Evolutionary conservation across 2,329 filamentous ascomycete genomes (phyloP), one percentile per base, ranked within the genome.

Genomic region (Lecanicillium sp.): DNA sequence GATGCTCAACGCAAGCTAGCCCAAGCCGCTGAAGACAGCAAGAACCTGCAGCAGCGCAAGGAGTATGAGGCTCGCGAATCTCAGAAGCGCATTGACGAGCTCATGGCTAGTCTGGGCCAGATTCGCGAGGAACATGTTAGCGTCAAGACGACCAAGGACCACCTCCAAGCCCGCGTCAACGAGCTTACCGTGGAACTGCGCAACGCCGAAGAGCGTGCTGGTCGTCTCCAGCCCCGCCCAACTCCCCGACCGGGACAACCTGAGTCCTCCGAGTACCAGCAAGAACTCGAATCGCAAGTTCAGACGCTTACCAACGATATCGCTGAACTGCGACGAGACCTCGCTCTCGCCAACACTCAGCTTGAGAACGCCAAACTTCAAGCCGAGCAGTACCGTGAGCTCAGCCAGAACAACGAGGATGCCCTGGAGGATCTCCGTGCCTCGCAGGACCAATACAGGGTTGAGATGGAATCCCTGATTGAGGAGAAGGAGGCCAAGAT

Each of bases 11-110:
- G 87, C 41, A 95, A 90, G 64, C 74, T 97, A 3, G 81, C 84
- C 2, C 82, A 89, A 21, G 90, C 96, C 60, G 67, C 83, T 1
- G 90, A 96, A 52, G 90, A 95, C 54, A 80, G 76, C 55, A 94
- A 90, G 73, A 91, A 94, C 63, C 71, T 86, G 27, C 77, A 86
- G 51, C 73, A 93, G 43, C 83, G 91, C 49, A 90, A 94, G 59
- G 91, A 97, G 60, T 96, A 87, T 54, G 93, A 98, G 52, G 80
- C 85, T 35, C 85, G 89, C 55, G 89, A 97, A 62, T 83, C 79
- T 43, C 89, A 95, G 63, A 93, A 90, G 66, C 83, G 90, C 44
- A 93, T 97, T 52, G 91, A 98, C 56, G 91, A 97, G 59, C 78
- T 98, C 38, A 85, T 91, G 53, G 75, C 83, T 26, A 91, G 81